Evolutionary conservation across 768 basidiomycete species (phyloP).

Genomic region (Pleurotus pulmonarius): DNA sequence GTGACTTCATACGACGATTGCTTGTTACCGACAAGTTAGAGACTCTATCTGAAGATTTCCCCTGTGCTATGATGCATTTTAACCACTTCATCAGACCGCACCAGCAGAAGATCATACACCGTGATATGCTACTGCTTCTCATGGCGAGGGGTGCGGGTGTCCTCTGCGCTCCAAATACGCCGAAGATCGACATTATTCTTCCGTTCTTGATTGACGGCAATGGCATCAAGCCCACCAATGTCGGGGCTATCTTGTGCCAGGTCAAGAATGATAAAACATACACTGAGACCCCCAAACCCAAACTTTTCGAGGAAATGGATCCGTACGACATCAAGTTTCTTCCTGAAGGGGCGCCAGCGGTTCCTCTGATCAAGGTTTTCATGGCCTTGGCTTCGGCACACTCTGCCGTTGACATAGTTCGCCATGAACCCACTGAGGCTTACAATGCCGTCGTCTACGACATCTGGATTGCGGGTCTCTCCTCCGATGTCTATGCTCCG

Average conservation of each 20-base stretch:
- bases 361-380: conserved; percentile 19
- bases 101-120: conserved; percentile 16
- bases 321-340: conserved; percentile 17
- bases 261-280: conserved; percentile 18
- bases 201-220: conserved; percentile 14
- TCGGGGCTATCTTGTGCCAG: conserved; percentile 22
- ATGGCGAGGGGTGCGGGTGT: conserved; percentile 22
- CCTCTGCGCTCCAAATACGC: conserved; percentile 19
- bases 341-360: conserved; percentile 7
- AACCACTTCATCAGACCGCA: conserved; percentile 28
- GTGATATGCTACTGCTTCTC: conserved; percentile 15
- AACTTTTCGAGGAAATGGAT: conserved; percentile 21
- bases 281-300: conserved; percentile 3
- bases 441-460: conserved; percentile 10
- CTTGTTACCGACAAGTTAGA: background rate
- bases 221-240: conserved; percentile 11
- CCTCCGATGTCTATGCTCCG: conserved; percentile 8
- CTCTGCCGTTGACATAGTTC: background rate
- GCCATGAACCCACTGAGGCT: background rate
- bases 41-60: conserved; percentile 13
- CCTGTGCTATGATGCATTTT: conserved; percentile 20
- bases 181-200: conserved; percentile 19
- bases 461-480: conserved; percentile 16
- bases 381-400: conserved; percentile 16
- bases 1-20: background rate